Base-by-base conservation (phyloP, 73 alveolate species). In the Paramecium sonneborni region DNA sequence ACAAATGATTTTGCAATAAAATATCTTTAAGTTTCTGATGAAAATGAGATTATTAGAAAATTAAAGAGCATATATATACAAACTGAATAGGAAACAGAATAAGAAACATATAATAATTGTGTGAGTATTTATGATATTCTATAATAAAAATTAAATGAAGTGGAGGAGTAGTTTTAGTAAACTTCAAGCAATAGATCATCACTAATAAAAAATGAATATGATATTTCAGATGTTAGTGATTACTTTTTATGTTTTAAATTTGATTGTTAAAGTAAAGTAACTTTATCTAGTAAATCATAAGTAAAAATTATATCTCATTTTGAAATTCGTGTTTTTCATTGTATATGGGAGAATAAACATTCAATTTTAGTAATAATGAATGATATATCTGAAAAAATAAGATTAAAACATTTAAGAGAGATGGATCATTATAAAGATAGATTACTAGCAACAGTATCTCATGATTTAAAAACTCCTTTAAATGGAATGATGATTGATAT, bases 331-430 rank as follows among this genome's bases (percentile, higher is more conserved):
- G 46, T 76, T 10, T 20, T 76, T 3, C 39, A 56, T 21, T 76
- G 88, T 41, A 15, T 76, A 3, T 76, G 88, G 88, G 88, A 76
- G 20, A 76, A 39, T 76, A 76, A 20, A 68, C 11, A 34, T 58
- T 35, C 85, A 35, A 39, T 23, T 18, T 32, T 68, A 23, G 82
- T 87, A 5, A 87, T 87, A 11, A 87, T 87, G 89, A 87, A 87
- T 87, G 93, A 87, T 68, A 87, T 87, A 3, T 87, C 93, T 30
- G 93, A 87, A 87, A 87, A 87, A 10, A 68, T 87, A 23, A 87
- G 93, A 87, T 28, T 87, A 32, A 87, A 87, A 20, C 93, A 79
- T 38, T 26, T 87, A 84, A 87, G 38, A 68, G 93, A 87, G 34
- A 35, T 87, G 32, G 93, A 87, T 55, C 48, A 74, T n/a, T 87